Evolutionary conservation across 2,329 filamentous ascomycete genomes (phyloP), one percentile per base, ranked within the genome.

Genomic region (Pseudogymnoascus sp.): DNA sequence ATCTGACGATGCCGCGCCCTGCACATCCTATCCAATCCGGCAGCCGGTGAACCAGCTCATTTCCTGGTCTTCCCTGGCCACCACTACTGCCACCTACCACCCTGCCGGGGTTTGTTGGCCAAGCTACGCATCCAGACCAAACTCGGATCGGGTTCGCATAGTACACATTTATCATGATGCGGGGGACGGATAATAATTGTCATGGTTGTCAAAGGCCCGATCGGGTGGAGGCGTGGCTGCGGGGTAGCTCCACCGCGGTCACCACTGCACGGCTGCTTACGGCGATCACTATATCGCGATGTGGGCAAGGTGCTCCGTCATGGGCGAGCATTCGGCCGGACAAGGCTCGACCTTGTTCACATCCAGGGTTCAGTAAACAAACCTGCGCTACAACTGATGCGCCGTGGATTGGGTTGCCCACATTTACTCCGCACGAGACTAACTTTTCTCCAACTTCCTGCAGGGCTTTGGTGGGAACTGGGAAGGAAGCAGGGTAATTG

Each of bases 291-390:
- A 53, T 33, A 53, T 53, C 43, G 28, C 25, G n/a, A 53, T 53
- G 43, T 53, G 25, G n/a, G 43, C 43, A 53, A 28, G 18, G 8
- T 11, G 25, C n/a, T 53, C 25, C 43, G 43, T 53, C 43, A 53
- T 53, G n/a, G 8, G 18, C 5, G 43, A 53, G 43, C n/a, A 25
- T 30, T 53, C n/a, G 43, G 8, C 43, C 28, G 43, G 28, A 33
- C 43, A 30, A n/a, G 43, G 25, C 43, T 18, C 28, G 43, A 25
- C 18, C 43, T 18, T 53, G 43, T 12, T 5, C 25, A 2, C 8
- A 12, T 53, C 25, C 25, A 53, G 43, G 43, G 43, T 53, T 53
- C 28, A 53, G n/a, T 53, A 53, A 53, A 53, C 43, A 53, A 53
- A 53, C 22, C 22, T 22, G 22, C 28, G 25, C 43, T 53, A 53